Percentiles rank a stretch among this genome's conserved stretches.
These are phyloP conservation scores for Selenicereus undatus DNA, from an alignment of 148 eudicot species.

Conservation along the genomic window DNA sequence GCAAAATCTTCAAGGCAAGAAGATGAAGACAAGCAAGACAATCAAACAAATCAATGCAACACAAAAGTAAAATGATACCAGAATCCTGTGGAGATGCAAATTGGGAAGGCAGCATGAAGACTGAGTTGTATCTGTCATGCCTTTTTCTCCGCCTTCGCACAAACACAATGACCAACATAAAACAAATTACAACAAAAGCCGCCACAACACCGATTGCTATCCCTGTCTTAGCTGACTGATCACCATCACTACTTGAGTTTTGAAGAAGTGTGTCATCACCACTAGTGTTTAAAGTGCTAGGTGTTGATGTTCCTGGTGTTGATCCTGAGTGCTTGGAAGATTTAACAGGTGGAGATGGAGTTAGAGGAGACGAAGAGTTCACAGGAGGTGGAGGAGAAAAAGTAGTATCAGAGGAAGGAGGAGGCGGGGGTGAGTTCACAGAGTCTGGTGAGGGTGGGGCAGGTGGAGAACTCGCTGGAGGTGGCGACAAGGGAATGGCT, in stretches of 20 bases:
- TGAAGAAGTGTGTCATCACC: neutral
- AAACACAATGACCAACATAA: slow-evolving; percentile 46
- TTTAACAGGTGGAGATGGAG: slow-evolving; percentile 37
- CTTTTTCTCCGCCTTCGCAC: slow-evolving; percentile 54
- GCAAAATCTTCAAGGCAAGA: neutral
- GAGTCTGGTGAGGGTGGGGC: slow-evolving; percentile 6
- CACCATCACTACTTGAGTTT: slow-evolving; percentile 18
- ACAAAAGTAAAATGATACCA: slow-evolving; percentile 41
- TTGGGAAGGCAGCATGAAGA: slow-evolving; percentile 34
- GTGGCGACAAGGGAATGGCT: slow-evolving; percentile 14
- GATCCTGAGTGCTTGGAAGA: slow-evolving; percentile 26
- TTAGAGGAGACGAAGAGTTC: slow-evolving; percentile 28
- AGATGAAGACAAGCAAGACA: neutral
- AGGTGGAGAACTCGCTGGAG: slow-evolving; percentile 34
- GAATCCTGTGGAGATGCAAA: slow-evolving; percentile 63
- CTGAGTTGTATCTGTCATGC: slow-evolving; percentile 35
- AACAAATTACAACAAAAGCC: slow-evolving; percentile 30
- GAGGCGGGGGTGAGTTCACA: slow-evolving; percentile 31
- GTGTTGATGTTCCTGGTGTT: slow-evolving; percentile 34
- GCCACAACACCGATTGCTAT: slow-evolving; percentile 40
- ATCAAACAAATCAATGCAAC: neutral
- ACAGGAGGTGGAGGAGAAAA: slow-evolving; percentile 24
- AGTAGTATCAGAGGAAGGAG: neutral
- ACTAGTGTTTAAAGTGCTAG: slow-evolving; percentile 23
- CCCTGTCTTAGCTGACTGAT: slow-evolving; percentile 27